phyloP scores from a whole-genome alignment of 1,284 basidiomycete genomes.

The Pascua sp. region DNA sequence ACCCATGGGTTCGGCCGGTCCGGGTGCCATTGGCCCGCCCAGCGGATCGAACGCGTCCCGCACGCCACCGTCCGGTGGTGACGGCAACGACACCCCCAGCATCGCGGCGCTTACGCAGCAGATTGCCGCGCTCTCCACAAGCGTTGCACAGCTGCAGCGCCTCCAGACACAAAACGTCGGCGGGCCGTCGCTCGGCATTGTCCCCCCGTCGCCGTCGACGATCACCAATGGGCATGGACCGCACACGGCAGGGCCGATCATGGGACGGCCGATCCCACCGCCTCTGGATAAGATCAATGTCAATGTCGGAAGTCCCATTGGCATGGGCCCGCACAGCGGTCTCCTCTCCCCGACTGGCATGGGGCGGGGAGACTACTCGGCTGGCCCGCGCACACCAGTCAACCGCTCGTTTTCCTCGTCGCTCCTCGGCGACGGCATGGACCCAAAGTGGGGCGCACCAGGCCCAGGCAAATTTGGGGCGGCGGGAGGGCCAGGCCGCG shows the following conservation, averaged over 20 bases:
- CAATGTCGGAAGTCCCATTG: not conserved
- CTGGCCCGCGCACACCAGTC: slow-evolving; percentile 10
- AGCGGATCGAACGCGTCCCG: not conserved
- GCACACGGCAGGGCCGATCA: slow-evolving; percentile 4
- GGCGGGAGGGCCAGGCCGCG: slow-evolving; percentile 1
- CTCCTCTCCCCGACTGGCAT: slow-evolving; percentile 4
- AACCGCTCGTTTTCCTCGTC: slow-evolving; percentile 17
- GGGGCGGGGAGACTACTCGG: slow-evolving; percentile 2
- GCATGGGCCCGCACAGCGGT: slow-evolving; percentile 2
- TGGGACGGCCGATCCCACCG: slow-evolving; percentile 6
- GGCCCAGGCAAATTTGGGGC: slow-evolving; percentile 7
- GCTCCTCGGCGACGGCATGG: slow-evolving; percentile 13
- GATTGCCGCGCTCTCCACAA: slow-evolving; percentile 73
- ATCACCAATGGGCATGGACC: slow-evolving; percentile 5
- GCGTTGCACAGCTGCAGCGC: slow-evolving; percentile 69
- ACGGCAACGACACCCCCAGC: not conserved
- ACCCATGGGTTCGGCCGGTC: not conserved
- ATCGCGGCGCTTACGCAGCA: slow-evolving; percentile 71
- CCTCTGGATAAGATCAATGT: slow-evolving; percentile 11
- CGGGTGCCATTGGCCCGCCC: not conserved
- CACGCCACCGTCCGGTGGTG: not conserved
- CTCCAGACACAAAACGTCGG: slow-evolving; percentile 24
- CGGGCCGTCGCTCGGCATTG: not conserved
- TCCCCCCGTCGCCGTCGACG: slow-evolving; percentile 1
- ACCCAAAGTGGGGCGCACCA: slow-evolving; percentile 18